These are phyloP conservation scores for Paxillus ammoniavirescens DNA, from an alignment of 768 basidiomycete species.

Conservation along the genomic window DNA sequence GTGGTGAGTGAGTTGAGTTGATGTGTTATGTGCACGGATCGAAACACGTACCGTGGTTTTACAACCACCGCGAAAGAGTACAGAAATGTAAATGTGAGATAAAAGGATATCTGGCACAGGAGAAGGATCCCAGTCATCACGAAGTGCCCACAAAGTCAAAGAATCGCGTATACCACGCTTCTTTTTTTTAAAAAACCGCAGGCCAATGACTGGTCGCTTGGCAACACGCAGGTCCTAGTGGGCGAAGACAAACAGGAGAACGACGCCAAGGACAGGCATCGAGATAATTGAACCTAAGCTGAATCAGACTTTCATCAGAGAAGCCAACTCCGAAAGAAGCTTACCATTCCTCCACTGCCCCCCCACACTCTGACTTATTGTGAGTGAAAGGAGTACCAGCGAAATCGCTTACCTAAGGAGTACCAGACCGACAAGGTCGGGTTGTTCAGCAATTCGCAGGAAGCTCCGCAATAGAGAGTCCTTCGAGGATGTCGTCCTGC, in stretches of 20 bases:
- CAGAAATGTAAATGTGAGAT: slow-evolving; percentile 70
- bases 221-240: slow-evolving; percentile 44
- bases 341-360: slow-evolving; percentile 47
- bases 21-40: background rate
- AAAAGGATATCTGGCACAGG: slow-evolving; percentile 50
- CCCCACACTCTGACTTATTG: slow-evolving; percentile 40
- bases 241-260: slow-evolving; percentile 41
- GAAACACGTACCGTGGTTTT: slow-evolving; percentile 41
- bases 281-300: slow-evolving; percentile 46
- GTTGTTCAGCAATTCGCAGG: slow-evolving; percentile 28
- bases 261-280: slow-evolving; percentile 47
- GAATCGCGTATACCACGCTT: too few species aligned
- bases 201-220: too few species aligned
- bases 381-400: slow-evolving; percentile 55
- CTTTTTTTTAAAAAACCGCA: too few species aligned
- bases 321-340: slow-evolving; percentile 10
- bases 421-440: slow-evolving; percentile 51
- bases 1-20: slow-evolving; percentile 7
- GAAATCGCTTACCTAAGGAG: slow-evolving; percentile 49
- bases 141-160: background rate
- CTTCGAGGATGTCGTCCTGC: background rate
- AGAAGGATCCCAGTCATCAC: background rate
- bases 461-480: slow-evolving; percentile 5
- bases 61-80: slow-evolving; percentile 63
- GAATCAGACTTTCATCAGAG: background rate